Base-by-base conservation (phyloP, 371 early-diverging fungal species). In the Mucor indicus region DNA sequence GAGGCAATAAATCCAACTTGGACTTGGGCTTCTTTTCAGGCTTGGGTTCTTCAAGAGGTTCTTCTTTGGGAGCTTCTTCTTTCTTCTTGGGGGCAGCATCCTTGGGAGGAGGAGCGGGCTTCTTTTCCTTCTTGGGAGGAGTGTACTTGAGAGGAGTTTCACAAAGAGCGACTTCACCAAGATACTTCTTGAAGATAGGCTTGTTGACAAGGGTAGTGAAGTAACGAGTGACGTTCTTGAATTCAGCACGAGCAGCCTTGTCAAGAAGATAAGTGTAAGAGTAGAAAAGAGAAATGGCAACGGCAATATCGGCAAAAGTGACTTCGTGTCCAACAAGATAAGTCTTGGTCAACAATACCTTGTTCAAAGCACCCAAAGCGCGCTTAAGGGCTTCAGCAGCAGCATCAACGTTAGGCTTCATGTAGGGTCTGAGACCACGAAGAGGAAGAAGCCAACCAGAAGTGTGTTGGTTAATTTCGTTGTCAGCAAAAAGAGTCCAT, bases 1-100 rank as follows among this genome's bases (percentile, higher is more conserved):
- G 82, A 50, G 94, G 93, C 65, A 95, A 80, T 57, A 85, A 70
- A 60, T 96, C 95, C 58, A 94, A 75, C 68, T 85, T 84, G 81
- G 87, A 90, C 91, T 93, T 93, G 64, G 83, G 86, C 84, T 93
- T 91, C 65, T 92, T 91, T 60, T 81, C 83, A 54, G 87, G 86
- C 56, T 81, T 81, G 35, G 62, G 8, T 50, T 89, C 30, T 81
- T 50, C 80, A 70, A 40, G 58, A 39, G 48, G 77, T 3, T 75
- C 80, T 2, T 87, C 87, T n/a, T 39, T 81, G 20, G 79, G 77
- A 11, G 83, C 79, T 10, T 53, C 65, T 23, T 71, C 66, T 68
- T 77, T 83, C 61, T 93, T 92, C 77, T 55, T 74, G 74, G 84
- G 80, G 49, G 80, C 78, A 40, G 80, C 60, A 48, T 54, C 52